Evolutionary conservation across 108 stramenopile species (phyloP), one percentile per base, ranked within the genome.

Genomic region (Nitzschia sp.): DNA sequence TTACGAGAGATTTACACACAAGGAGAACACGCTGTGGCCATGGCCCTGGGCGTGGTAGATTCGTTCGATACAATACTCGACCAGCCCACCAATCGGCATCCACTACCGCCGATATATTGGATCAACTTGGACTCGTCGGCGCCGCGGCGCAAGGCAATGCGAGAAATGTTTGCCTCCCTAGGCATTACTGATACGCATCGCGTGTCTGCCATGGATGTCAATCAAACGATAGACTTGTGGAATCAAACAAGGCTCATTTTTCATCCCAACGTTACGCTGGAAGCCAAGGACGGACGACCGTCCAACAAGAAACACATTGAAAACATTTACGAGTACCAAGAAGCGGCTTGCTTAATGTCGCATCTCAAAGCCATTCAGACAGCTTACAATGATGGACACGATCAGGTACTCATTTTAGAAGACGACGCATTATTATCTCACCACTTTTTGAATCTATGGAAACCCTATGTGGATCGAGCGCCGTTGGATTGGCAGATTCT

Each of bases 271-370:
- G 32, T 62, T n/a, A 42, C 61, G 19, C 9, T 62, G 61, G 61
- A 62, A 25, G 61, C 19, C 0, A n/a, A 46, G 23, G 61, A 62
- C 32, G 61, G 61, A 62, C 31, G 38, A 1, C 61, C 61, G 6
- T 62, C 61, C 61, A 62, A 62, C 19, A 34, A 34, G 36, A 62
- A 62, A 5, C 61, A 62, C 42, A 24, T 62, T 9, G 61, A 62
- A 27, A 62, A 62, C 42, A 46, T 62, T 45, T 62, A 62, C 24
- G 61, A 62, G 5, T 62, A 62, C 46, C 61, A 31, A 38, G 61
- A 62, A 26, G 61, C 25, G 1, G 61, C 61, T 0, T 62, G 61
- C 23, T 46, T 62, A 19, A n/a, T 62, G 4, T 62, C 61, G n/a
- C 61, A 62, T 46, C 42, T 62, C 42, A 62, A 62, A 5, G 61